Evolutionary conservation across 257 asterid species (phyloP).

Genomic region (Vinca minor): DNA sequence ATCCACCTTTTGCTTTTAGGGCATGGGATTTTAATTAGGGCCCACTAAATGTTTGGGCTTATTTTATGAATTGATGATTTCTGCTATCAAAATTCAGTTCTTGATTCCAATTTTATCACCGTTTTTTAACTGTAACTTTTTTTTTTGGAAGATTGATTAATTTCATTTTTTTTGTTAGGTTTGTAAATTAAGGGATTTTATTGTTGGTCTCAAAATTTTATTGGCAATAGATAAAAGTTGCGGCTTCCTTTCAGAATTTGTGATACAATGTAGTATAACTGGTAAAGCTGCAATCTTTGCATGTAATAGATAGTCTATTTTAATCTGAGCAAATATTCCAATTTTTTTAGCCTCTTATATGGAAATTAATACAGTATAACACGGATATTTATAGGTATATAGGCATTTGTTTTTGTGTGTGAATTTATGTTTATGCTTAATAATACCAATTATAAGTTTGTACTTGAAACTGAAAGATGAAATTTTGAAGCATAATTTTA

Average conservation of each 20-base stretch:
- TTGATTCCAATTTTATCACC: constrained; percentile 3
- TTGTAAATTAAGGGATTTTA: constrained; percentile 21
- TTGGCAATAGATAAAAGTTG: neutral
- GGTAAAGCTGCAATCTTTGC: constrained; percentile 29
- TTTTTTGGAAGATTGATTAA: constrained; percentile 12
- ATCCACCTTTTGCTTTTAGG: too few species aligned
- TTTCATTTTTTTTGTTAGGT: constrained; percentile 21
- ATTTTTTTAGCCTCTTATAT: constrained; percentile 7
- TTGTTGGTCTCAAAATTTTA: too few species aligned
- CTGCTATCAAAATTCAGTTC: constrained; percentile 6
- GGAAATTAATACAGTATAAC: neutral
- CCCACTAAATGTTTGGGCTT: constrained; percentile 25
- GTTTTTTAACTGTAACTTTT: neutral
- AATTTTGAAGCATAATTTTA: constrained; percentile 7
- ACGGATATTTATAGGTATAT: neutral
- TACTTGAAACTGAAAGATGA: neutral
- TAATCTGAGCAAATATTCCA: constrained; percentile 9
- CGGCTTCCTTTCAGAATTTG: neutral
- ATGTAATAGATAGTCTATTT: constrained; percentile 14
- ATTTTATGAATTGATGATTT: constrained; percentile 14
- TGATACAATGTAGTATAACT: constrained; percentile 6
- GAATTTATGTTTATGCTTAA: neutral
- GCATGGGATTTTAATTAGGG: too few species aligned
- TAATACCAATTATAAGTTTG: too few species aligned
- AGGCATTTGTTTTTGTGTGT: too few species aligned